Evolutionary conservation across 345 rosid species (phyloP).

Genomic region (Dovyalis caffra): DNA sequence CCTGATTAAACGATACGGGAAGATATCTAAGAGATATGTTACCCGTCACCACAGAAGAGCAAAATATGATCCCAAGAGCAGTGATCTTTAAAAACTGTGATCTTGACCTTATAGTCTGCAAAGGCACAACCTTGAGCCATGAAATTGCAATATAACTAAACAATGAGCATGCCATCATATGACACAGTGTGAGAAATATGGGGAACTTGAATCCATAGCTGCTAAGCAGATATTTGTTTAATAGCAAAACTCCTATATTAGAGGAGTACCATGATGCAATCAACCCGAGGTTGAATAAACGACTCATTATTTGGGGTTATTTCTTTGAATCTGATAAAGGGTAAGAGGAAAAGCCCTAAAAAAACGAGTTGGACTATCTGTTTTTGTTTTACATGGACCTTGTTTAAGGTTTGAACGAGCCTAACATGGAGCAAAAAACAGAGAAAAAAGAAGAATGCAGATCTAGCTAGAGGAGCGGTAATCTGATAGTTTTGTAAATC

Average conservation of each 20-base stretch:
- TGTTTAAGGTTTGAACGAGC: background rate
- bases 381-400: background rate
- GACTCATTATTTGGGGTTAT: slow-evolving; percentile 3
- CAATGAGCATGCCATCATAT: slow-evolving; percentile 39
- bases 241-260: slow-evolving; percentile 35
- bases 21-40: slow-evolving; percentile 45
- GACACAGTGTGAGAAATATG: slow-evolving; percentile 38
- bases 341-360: background rate
- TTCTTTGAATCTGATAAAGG: background rate
- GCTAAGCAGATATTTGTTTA: slow-evolving; percentile 40
- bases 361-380: background rate
- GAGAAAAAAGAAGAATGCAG: background rate
- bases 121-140: slow-evolving; percentile 37
- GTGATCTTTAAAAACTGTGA: slow-evolving; percentile 41
- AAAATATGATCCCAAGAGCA: slow-evolving; percentile 42
- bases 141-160: slow-evolving; percentile 27
- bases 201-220: slow-evolving; percentile 43
- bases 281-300: slow-evolving; percentile 13
- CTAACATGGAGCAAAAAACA: no score
- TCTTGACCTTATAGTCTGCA: slow-evolving; percentile 29
- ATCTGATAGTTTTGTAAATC: background rate
- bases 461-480: slow-evolving; percentile 7
- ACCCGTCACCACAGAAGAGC: slow-evolving; percentile 47
- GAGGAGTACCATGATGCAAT: slow-evolving; percentile 32
- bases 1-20: slow-evolving; percentile 53